These are phyloP conservation scores for Suzukiozyma palmioleophila DNA, from an alignment of 1,139 yeast genomes.

Conservation along the genomic window DNA sequence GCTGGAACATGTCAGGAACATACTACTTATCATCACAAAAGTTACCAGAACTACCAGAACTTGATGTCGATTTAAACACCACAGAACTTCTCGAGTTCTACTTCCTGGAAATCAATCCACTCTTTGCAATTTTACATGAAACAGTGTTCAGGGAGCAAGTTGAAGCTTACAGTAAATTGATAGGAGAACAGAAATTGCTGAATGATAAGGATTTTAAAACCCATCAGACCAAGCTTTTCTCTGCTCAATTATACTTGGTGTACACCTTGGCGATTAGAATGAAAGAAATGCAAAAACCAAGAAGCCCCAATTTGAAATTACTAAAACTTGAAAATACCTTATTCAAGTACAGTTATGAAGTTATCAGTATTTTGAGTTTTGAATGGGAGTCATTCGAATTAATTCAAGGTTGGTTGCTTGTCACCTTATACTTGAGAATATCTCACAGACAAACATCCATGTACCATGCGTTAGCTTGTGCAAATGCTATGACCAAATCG, in stretches of 20 bases:
- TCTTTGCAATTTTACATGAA: constrained; percentile 53
- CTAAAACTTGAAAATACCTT: constrained; percentile 45
- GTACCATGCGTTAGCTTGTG: constrained; percentile 50
- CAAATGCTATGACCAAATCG: constrained; percentile 49
- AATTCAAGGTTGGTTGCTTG: constrained; percentile 58
- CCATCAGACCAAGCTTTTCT: constrained; percentile 41
- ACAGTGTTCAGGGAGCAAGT: constrained; percentile 51
- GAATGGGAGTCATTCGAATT: constrained; percentile 69
- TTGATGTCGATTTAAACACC: constrained; percentile 12
- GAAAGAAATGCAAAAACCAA: constrained; percentile 40
- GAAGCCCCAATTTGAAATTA: constrained; percentile 28
- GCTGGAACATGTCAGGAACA: constrained; percentile 64
- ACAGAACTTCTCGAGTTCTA: constrained; percentile 33
- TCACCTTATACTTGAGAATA: constrained; percentile 50
- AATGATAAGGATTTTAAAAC: constrained; percentile 18
- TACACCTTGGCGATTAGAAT: constrained; percentile 53
- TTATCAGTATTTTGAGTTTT: constrained; percentile 48
- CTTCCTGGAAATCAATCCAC: constrained; percentile 50
- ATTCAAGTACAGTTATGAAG: constrained; percentile 47
- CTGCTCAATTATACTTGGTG: constrained; percentile 48
- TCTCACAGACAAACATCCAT: constrained; percentile 57
- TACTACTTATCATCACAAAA: constrained; percentile 42
- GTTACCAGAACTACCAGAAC: constrained; percentile 32
- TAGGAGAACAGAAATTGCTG: constrained; percentile 9
- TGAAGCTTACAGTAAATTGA: constrained; percentile 27